Conservation (phyloP, 495 filamentous ascomycete genomes). For the Annulohypoxylon moriforme region DNA sequence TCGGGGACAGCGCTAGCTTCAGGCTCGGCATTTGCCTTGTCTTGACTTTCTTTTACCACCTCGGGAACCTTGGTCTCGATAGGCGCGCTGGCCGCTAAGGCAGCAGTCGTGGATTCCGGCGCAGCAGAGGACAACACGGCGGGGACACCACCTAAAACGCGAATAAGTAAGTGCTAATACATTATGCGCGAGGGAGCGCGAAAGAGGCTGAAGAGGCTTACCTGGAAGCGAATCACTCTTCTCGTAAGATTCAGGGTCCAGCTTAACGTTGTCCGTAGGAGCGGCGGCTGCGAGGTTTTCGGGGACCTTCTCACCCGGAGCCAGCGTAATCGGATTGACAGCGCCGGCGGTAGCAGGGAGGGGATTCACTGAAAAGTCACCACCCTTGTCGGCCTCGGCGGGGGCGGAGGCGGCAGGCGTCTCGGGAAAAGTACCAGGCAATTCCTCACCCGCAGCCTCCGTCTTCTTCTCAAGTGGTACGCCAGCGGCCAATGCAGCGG, state of each 20-base stretch:
- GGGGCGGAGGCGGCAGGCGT: slow-evolving; percentile 70
- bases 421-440: slow-evolving; percentile 85
- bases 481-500: slow-evolving; percentile 50
- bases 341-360: slow-evolving; percentile 81
- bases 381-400: slow-evolving; percentile 54
- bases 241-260: slow-evolving; percentile 88
- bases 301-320: slow-evolving; percentile 84
- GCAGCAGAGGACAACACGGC: slow-evolving; percentile 72
- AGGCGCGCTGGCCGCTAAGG: slow-evolving; percentile 76
- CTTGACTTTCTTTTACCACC: slow-evolving; percentile 74
- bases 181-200: not conserved
- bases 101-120: slow-evolving; percentile 77
- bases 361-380: slow-evolving; percentile 72
- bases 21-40: slow-evolving; percentile 66
- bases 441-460: slow-evolving; percentile 45
- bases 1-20: slow-evolving; percentile 69
- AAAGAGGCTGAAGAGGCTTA: slow-evolving; percentile 24
- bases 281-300: slow-evolving; percentile 65
- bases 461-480: slow-evolving; percentile 49
- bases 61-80: slow-evolving; percentile 73
- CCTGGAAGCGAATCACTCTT: slow-evolving; percentile 70
- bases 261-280: slow-evolving; percentile 70
- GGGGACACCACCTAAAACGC: slow-evolving; percentile 47
- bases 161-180: slow-evolving; percentile 5
- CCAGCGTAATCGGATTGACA: slow-evolving; percentile 82